phyloP scores from a whole-genome alignment of 2,329 filamentous ascomycete genomes.

The Stemphylium vesicarium region DNA sequence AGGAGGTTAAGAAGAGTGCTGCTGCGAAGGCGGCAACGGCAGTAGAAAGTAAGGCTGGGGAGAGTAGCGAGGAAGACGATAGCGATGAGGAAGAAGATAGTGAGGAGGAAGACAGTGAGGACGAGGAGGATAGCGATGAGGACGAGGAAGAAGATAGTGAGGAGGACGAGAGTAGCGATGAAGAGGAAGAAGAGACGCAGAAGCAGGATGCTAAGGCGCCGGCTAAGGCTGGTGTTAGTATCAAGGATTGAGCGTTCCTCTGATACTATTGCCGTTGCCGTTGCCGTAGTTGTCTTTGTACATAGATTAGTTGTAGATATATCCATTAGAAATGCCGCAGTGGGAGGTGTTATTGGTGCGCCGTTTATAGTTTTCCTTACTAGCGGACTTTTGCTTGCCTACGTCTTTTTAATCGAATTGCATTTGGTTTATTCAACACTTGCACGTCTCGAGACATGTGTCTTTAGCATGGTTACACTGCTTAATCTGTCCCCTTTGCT shows the following conservation, averaged over 20 bases:
- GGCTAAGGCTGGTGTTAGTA: conserved; percentile 44
- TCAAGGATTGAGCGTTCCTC: conserved; percentile 47
- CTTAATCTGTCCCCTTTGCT: no score
- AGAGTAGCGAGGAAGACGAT: neutral
- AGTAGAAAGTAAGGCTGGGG: neutral
- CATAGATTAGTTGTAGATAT: no score
- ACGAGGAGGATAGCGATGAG: conserved; percentile 14
- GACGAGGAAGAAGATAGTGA: conserved; percentile 15
- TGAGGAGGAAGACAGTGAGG: conserved; percentile 4
- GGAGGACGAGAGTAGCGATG: conserved; percentile 16
- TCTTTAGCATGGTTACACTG: no score
- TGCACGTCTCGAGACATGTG: no score
- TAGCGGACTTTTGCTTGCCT: no score
- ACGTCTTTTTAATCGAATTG: no score
- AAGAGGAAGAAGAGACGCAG: conserved; percentile 29
- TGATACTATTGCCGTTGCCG: no score
- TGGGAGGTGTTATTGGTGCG: no score
- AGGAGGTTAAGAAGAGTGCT: conserved; percentile 12
- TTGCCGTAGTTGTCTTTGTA: no score
- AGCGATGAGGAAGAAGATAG: neutral
- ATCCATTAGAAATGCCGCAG: no score
- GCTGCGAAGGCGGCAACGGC: neutral
- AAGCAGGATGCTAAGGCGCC: conserved; percentile 34
- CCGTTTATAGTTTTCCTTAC: no score
- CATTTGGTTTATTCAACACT: no score